Base-by-base conservation (phyloP, 2,329 filamentous ascomycete species). In the Phialemoniopsis sp. region DNA sequence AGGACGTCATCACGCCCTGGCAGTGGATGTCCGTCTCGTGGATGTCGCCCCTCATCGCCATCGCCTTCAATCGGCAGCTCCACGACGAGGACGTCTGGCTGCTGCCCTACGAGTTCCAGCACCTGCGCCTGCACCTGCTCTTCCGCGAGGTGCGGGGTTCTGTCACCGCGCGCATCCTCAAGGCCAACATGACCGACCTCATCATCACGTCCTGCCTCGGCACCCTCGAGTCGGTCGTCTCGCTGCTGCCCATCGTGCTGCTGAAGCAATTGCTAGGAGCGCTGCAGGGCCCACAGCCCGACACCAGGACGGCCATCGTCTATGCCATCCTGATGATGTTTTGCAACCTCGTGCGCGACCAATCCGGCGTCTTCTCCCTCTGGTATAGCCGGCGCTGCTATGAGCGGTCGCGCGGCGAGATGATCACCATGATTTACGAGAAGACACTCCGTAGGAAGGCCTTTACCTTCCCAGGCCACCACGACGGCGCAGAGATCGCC, bases 311-410 rank as follows among this genome's bases (percentile, higher is more conserved):
- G 2, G 78, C 84, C 0, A 56, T 87, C 29, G 76, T 76, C 0
- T 91, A 85, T 54, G 82, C 85, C 2, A 53, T 76, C 0, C 54
- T 87, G 3, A 78, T 78, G 4, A 63, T 90, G 3, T 51, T 75
- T 3, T 62, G 80, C 4, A 74, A 85, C 28, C 61, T 89, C 2
- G 52, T 82, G 7, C 72, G 74, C 8, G 71, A 77, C 2, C 87
- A 91, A 50, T 76, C 77, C 1, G 72, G 73, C 5, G 79, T 89
- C 0, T 78, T 90, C 50, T 78, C 68, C 17, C 66, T 89, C 1
- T 95, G 89, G 89, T 94, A 85, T 54, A 80, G 82, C n/a, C 78
- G 89, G 47, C 80, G 90, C 43, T 79, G 79, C 19, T 95, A 95
- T 50, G 89, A 95, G 58, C 70, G 89, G 42, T 89, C 85, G 5